Conservation (phyloP, 2,329 filamentous ascomycete genomes). For the Blastomyces percursus region DNA sequence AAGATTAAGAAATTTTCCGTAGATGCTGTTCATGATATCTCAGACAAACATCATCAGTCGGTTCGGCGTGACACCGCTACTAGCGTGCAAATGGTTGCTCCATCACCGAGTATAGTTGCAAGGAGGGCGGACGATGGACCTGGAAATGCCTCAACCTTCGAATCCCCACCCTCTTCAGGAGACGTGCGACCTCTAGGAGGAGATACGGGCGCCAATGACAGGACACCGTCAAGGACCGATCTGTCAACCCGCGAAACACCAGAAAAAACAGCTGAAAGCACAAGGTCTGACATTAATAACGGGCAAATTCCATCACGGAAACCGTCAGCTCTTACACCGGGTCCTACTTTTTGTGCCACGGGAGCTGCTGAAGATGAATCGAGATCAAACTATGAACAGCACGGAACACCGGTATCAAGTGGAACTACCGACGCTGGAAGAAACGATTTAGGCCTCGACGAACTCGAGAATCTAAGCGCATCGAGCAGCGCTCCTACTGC, state of each 20-base stretch:
- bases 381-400: neutral
- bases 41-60: neutral
- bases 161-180: neutral
- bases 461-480: neutral
- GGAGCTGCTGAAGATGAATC: neutral
- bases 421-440: neutral
- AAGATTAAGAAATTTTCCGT: neutral
- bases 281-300: neutral
- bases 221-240: neutral
- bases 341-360: neutral
- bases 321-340: neutral
- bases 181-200: neutral
- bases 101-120: neutral
- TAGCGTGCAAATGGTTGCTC: too few relatives aligned
- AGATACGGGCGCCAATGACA: neutral
- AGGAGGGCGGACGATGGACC: neutral
- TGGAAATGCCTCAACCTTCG: neutral
- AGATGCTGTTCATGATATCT: neutral
- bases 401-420: neutral
- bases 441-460: neutral
- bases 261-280: neutral
- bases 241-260: neutral
- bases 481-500: neutral
- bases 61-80: neutral
- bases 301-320: neutral